Conservation (phyloP, 1,284 basidiomycete species). For the Austroboletus sp. region DNA sequence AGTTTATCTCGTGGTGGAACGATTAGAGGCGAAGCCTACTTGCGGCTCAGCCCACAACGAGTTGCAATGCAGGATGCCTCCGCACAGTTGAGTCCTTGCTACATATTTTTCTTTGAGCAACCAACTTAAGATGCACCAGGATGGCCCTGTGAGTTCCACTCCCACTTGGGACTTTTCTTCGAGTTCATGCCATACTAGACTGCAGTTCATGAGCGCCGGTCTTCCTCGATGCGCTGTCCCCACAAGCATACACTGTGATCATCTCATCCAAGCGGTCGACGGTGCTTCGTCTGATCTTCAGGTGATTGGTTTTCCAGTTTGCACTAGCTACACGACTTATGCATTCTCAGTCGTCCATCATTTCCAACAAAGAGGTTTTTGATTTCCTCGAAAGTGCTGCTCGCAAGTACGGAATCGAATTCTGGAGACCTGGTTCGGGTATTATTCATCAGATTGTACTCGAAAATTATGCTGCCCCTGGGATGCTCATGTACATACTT, state of each 20-base stretch:
- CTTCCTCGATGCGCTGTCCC: slow-evolving; percentile 81
- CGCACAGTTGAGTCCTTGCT: slow-evolving; percentile 66
- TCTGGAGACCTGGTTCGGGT: slow-evolving; percentile 93
- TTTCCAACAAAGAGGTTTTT: slow-evolving; percentile 93
- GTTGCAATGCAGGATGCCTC: slow-evolving; percentile 99
- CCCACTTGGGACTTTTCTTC: not conserved
- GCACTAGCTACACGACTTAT: slow-evolving; percentile 1
- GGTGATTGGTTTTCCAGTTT: slow-evolving; percentile 35
- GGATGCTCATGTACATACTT: slow-evolving; percentile 67
- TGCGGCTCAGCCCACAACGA: slow-evolving; percentile 86
- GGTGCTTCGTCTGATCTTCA: slow-evolving; percentile 80
- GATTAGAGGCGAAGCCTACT: slow-evolving; percentile 82
- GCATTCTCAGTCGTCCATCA: slow-evolving; percentile 63
- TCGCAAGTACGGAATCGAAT: slow-evolving; percentile 90
- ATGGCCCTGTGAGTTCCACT: slow-evolving; percentile 63
- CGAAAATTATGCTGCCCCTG: slow-evolving; percentile 92
- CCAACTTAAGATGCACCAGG: slow-evolving; percentile 35
- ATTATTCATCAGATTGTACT: slow-evolving; percentile 98
- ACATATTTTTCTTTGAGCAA: not conserved
- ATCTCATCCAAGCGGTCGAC: slow-evolving; percentile 85
- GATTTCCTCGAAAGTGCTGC: slow-evolving; percentile 95
- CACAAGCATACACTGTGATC: slow-evolving; percentile 91
- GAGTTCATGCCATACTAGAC: slow-evolving; percentile 38
- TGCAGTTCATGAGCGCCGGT: slow-evolving; percentile 99
- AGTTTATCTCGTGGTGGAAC: slow-evolving; percentile 60